Percentiles rank a stretch among this genome's conserved stretches.
Evolutionary conservation across 768 basidiomycete species (phyloP).

Genomic region (Boletus barrowsii): DNA sequence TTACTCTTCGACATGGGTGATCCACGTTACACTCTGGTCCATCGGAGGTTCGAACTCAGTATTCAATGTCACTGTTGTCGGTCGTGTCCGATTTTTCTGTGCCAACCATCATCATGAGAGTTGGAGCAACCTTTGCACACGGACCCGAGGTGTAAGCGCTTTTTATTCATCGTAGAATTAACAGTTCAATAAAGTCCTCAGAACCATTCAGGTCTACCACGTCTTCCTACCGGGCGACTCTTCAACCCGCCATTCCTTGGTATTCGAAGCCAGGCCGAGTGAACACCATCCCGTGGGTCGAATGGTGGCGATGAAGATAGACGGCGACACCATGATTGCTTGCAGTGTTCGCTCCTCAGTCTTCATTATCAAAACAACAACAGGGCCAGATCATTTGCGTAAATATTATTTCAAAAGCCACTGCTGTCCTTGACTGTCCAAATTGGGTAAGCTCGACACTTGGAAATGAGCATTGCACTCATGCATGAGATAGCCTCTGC

Average conservation of each 20-base stretch:
- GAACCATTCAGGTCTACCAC: conserved; percentile 24
- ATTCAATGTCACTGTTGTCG: conserved; percentile 26
- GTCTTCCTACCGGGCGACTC: conserved; percentile 12
- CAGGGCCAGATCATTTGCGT: conserved; percentile 15
- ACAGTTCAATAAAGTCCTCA: conserved; percentile 2
- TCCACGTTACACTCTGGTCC: conserved; percentile 46
- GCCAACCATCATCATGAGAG: conserved; percentile 26
- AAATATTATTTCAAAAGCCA: conserved; percentile 14
- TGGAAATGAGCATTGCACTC: background rate
- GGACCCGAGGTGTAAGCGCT: conserved; percentile 17
- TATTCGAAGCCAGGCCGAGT: conserved; percentile 17
- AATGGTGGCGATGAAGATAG: conserved; percentile 20
- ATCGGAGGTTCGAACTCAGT: conserved; percentile 31
- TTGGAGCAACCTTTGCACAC: conserved; percentile 14
- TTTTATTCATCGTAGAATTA: background rate
- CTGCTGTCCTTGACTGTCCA: conserved; percentile 14
- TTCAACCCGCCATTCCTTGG: conserved; percentile 1
- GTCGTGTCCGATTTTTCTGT: conserved; percentile 35
- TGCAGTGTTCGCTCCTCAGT: conserved; percentile 8
- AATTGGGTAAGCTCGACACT: conserved; percentile 14
- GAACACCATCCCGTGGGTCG: conserved; percentile 17
- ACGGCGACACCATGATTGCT: conserved; percentile 20
- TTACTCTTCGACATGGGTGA: conserved; percentile 40
- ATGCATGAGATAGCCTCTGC: conserved; percentile 6
- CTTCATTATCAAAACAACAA: conserved; percentile 1